A percentile compares a stretch with the other conserved stretches of the same genome.
Conservation (phyloP, 164 flowering plant genomes). For the Chimonanthus praecox region DNA sequence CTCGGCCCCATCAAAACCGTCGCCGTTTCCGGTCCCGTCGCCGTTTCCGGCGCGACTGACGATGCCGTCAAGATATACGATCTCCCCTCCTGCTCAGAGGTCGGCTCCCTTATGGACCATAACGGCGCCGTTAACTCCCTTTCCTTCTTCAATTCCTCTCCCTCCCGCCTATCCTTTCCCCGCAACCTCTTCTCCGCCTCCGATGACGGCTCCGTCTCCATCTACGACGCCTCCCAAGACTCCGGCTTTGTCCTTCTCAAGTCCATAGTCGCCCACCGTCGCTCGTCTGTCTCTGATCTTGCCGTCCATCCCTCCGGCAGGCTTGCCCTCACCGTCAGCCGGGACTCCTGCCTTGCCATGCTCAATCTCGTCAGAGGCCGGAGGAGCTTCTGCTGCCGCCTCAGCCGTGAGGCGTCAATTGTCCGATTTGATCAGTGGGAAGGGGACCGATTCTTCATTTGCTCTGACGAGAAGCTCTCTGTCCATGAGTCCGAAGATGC, state of each 20-base stretch:
- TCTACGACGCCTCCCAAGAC: constrained; percentile 55
- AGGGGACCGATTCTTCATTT: constrained; percentile 78
- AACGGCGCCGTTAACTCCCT: constrained; percentile 61
- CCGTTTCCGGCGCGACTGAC: constrained; percentile 71
- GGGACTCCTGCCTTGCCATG: constrained; percentile 77
- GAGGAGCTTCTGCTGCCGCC: constrained; percentile 65
- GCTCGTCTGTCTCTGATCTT: constrained; percentile 54
- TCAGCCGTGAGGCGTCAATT: constrained; percentile 60
- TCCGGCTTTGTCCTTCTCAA: constrained; percentile 65
- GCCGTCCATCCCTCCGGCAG: constrained; percentile 70
- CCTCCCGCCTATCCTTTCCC: constrained; percentile 52
- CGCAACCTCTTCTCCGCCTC: constrained; percentile 67
- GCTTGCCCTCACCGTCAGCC: constrained; percentile 65
- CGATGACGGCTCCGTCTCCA: constrained; percentile 65
- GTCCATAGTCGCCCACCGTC: constrained; percentile 46
- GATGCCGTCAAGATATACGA: constrained; percentile 82
- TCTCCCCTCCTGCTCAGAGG: constrained; percentile 52
- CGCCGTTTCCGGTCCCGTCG: constrained; percentile 58
- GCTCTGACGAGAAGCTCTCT: constrained; percentile 47
- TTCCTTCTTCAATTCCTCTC: constrained; percentile 44
- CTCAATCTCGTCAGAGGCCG: constrained; percentile 77
- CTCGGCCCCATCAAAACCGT: constrained; percentile 62
- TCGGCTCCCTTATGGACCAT: constrained; percentile 60
- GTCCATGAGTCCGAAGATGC: constrained; percentile 86
- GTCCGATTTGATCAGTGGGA: constrained; percentile 35